Percentiles rank a stretch among this genome's conserved stretches.
phyloP scores from a whole-genome alignment of 2,329 filamentous ascomycete species.

The Tolypocladium capitatum region DNA sequence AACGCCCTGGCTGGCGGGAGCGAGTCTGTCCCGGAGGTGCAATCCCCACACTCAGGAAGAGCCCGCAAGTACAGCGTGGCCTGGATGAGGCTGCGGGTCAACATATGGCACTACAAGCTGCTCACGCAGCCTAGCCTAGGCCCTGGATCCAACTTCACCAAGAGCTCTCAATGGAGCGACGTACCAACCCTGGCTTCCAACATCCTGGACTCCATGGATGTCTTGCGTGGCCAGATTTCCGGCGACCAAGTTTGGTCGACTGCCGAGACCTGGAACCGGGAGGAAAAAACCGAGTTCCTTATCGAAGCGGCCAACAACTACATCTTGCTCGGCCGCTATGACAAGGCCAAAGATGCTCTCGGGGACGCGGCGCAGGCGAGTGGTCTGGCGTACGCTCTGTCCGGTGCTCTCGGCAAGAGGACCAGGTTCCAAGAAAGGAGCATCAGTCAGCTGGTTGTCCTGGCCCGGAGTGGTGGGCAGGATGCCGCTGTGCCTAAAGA shows the following conservation, averaged over 20 bases:
- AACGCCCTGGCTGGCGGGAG: constrained; percentile 9
- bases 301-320: constrained; percentile 74
- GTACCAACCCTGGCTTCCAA: constrained; percentile 40
- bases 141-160: constrained; percentile 40
- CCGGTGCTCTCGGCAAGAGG: constrained; percentile 73
- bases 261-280: constrained; percentile 23
- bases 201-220: constrained; percentile 29
- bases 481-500: constrained; percentile 9
- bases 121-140: constrained; percentile 43
- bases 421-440: constrained; percentile 70
- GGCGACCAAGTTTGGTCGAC: constrained; percentile 23
- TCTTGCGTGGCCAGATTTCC: constrained; percentile 26
- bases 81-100: constrained; percentile 58
- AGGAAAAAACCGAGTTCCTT: constrained; percentile 55
- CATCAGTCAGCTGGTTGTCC: constrained; percentile 77
- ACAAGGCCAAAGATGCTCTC: constrained; percentile 59
- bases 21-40: constrained; percentile 12
- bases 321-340: constrained; percentile 71
- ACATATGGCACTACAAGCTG: constrained; percentile 55
- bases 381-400: constrained; percentile 70
- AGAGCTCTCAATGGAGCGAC: constrained; percentile 45
- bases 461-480: constrained; percentile 58
- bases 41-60: constrained; percentile 16
- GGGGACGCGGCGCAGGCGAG: constrained; percentile 51
- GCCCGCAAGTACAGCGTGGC: constrained; percentile 32